Evolutionary conservation across 1,284 basidiomycete genomes (phyloP).

Genomic region (Pseudozyma tsukubaensis): DNA sequence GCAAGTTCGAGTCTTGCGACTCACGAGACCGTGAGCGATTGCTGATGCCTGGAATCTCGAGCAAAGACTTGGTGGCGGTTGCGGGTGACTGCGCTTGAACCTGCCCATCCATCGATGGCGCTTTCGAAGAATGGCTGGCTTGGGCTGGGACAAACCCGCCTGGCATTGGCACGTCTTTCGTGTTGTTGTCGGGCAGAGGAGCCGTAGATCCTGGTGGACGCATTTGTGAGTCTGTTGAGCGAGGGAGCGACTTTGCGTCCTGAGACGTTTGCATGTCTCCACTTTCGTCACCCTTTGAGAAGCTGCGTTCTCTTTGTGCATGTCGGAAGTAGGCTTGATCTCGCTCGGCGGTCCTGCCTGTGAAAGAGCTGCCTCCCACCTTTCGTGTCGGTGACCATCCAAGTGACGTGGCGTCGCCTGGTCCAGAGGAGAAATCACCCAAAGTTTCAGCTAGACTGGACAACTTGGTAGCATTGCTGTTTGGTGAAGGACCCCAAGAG

Average conservation of each 20-base stretch:
- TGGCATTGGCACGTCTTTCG: constrained; percentile 15
- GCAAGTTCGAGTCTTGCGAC: constrained; percentile 33
- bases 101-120: background rate
- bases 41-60: constrained; percentile 13
- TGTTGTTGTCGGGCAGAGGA: background rate
- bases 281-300: constrained; percentile 10
- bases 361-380: constrained; percentile 44
- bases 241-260: background rate
- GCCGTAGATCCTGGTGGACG: background rate
- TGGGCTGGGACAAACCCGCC: constrained; percentile 19
- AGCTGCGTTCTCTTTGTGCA: constrained; percentile 34
- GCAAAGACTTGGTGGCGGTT: background rate
- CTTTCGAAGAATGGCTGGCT: background rate
- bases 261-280: background rate
- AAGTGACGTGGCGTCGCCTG: constrained; percentile 6
- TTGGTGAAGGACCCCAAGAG: constrained; percentile 36
- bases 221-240: background rate
- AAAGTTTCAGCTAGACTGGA: constrained; percentile 41
- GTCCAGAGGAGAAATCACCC: constrained; percentile 29
- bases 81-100: background rate
- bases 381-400: constrained; percentile 16
- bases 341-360: constrained; percentile 47
- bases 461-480: constrained; percentile 17
- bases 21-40: constrained; percentile 9
- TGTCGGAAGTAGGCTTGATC: constrained; percentile 55